Evolutionary conservation across 495 filamentous ascomycete genomes (phyloP), one percentile per base, ranked within the genome.

Genomic region (Collariella sp.): DNA sequence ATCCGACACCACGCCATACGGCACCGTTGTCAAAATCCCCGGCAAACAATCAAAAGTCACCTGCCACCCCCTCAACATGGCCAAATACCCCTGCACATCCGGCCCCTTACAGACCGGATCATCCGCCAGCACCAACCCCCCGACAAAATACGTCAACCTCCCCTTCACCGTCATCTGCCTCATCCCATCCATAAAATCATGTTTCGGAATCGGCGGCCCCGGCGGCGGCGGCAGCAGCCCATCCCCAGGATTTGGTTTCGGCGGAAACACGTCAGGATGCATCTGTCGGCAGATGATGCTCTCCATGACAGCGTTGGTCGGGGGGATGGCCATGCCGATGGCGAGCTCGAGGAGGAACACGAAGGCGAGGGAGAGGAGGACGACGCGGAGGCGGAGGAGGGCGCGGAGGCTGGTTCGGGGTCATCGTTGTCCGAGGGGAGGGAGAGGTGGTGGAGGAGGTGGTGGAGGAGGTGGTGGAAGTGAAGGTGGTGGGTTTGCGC

Each of bases 1-100:
- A 45, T 71, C 68, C n/a, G 65, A 67, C 29, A 71, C 16, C 9
- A 71, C 59, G 0, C 68, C 68, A 13, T 57, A 71, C 7, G 68
- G 65, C 20, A 71, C 54, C 9, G 63, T 47, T 1, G 39, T 42
- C 2, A 70, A 3, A 1, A 71, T 46, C 11, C 67, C 63, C 7
- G 65, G 59, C 10, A 71, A 35, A n/a, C 51, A 50, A 11, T 69
- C 65, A 31, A 67, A 60, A 2, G 65, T 64, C 5, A 16, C 34
- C 12, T 12, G 9, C 68, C 68, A 69, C 5, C 65, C 67, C 5
- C 60, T 55, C 35, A 71, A 43, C 67, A 67, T 68, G 35, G 65
- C 68, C 50, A 69, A 56, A 15, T 59, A 57, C 1, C 57, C 42
- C 53, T 71, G 67, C 16, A 71, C 68, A 9, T 64, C 60, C 5